Evolutionary conservation across 2,329 filamentous ascomycete species (phyloP).

Genomic region (Penicillium sp.): DNA sequence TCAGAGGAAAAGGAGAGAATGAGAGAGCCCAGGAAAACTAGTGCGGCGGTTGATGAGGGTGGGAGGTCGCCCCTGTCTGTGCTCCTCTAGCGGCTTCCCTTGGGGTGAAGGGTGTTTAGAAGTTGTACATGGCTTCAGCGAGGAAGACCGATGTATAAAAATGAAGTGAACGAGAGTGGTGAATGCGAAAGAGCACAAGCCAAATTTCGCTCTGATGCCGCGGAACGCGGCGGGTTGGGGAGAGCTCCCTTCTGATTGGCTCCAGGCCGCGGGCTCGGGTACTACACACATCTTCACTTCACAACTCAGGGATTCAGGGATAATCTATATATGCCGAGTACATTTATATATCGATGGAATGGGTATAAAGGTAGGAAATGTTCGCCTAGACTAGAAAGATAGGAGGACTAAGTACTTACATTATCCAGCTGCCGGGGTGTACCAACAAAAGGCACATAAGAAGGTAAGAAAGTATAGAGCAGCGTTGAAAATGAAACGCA

Average conservation of each 20-base stretch:
- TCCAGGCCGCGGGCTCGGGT: conserved; percentile 7
- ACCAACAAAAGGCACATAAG: conserved; percentile 25
- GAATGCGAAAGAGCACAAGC: neutral
- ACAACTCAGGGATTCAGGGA: neutral
- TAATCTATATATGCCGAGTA: neutral
- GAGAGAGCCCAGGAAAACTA: neutral
- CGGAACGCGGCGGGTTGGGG: conserved; percentile 31
- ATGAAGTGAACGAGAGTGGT: neutral
- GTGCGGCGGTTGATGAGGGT: conserved; percentile 2
- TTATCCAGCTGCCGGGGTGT: conserved; percentile 33
- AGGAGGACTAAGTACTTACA: conserved; percentile 37
- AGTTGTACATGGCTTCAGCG: conserved; percentile 14
- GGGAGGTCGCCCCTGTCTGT: conserved; percentile 21
- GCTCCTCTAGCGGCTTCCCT: conserved; percentile 22
- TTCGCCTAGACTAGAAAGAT: conserved; percentile 15
- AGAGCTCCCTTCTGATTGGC: conserved; percentile 27
- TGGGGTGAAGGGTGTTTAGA: conserved; percentile 5
- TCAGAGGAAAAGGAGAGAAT: conserved; percentile 6
- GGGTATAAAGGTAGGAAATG: conserved; percentile 3
- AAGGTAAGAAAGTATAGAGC: conserved; percentile 16
- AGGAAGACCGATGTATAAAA: neutral
- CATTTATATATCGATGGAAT: neutral
- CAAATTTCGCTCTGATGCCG: conserved; percentile 25
- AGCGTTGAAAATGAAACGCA: conserved; percentile 9
- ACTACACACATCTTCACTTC: conserved; percentile 3